Base-by-base conservation (phyloP, 257 asterid genomes). In the Nicotiana knightiana region DNA sequence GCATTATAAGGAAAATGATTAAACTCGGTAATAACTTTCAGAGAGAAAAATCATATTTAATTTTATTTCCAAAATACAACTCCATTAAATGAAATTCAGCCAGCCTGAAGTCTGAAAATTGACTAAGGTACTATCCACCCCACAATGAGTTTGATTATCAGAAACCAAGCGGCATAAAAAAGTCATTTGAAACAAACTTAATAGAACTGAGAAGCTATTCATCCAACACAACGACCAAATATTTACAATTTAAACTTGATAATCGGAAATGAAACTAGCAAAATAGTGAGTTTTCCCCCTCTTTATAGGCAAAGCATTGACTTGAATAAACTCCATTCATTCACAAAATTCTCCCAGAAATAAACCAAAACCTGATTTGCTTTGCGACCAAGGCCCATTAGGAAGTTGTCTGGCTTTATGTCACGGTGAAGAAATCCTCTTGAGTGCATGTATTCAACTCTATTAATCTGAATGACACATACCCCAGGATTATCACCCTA, bases 361-460 rank as follows among this genome's bases (percentile, higher is more conserved):
- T 73, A 24, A 73, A 73, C 26, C 43, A 24, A 46, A 73, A 91
- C 99, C 95, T 95, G 99, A 84, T 93, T 95, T 68, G 99, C 99
- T 90, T 93, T 95, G 89, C 99, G 97, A 33, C 99, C 97, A 86
- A 95, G 89, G 85, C 99, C 99, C 99, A 95, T 95, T 85, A 93
- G 87, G 85, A 93, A 95, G 80, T 92, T 93, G 87, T 93, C 98
- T 48, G 99, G 99, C 92, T 95, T 95, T 87, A 95, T 92, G 86
- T 93, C 98, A 67, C 99, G 98, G 84, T 95, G 99, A 88, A 95
- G 99, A 89, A 95, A 93, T 86, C 98, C 97, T 89, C 99, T 90
- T 17, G 99, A 91, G 80, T 95, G 99, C 94, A 92, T 90, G 89
- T 95, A 93, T 81, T 95, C 98, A 85, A 93, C 98, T 89, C 99